A percentile compares a stretch with the other conserved stretches of the same genome.
These are phyloP conservation scores for Infundibulicybe gibba DNA, from an alignment of 768 basidiomycete genomes.

Conservation along the genomic window DNA sequence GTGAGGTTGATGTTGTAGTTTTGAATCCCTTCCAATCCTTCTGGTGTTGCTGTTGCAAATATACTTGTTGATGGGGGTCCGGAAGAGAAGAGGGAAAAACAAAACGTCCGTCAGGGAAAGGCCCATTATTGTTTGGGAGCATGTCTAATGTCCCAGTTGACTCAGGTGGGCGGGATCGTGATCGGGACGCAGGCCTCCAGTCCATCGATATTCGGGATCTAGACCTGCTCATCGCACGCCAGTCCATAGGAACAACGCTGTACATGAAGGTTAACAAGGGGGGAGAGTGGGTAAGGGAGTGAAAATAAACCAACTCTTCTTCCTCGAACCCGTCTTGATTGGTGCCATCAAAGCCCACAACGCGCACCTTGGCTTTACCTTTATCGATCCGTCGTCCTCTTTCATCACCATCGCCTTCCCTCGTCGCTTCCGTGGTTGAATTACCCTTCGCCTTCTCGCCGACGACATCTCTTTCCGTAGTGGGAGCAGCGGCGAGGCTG, in stretches of 20 bases:
- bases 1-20: constrained; percentile 17
- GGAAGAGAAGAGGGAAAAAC: constrained; percentile 35
- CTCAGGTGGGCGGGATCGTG: constrained; percentile 73
- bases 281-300: constrained; percentile 7
- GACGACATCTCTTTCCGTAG: constrained; percentile 10
- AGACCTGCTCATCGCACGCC: constrained; percentile 88
- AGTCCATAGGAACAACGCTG: constrained; percentile 80
- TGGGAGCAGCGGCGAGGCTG: constrained; percentile 4
- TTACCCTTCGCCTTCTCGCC: constrained; percentile 13
- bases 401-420: constrained; percentile 34
- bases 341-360: constrained; percentile 77
- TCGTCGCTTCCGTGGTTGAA: constrained; percentile 11
- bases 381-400: constrained; percentile 78
- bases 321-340: constrained; percentile 71
- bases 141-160: constrained; percentile 47
- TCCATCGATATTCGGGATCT: constrained; percentile 91
- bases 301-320: constrained; percentile 56
- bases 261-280: not conserved
- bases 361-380: constrained; percentile 73
- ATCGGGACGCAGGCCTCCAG: constrained; percentile 79
- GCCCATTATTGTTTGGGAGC: constrained; percentile 23
- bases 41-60: constrained; percentile 11
- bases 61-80: constrained; percentile 16
- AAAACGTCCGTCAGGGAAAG: constrained; percentile 38
- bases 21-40: constrained; percentile 6